Evolutionary conservation across 164 flowering plant genomes (phyloP), one percentile per base, ranked within the genome.

Genomic region (Cinnamomum chago): DNA sequence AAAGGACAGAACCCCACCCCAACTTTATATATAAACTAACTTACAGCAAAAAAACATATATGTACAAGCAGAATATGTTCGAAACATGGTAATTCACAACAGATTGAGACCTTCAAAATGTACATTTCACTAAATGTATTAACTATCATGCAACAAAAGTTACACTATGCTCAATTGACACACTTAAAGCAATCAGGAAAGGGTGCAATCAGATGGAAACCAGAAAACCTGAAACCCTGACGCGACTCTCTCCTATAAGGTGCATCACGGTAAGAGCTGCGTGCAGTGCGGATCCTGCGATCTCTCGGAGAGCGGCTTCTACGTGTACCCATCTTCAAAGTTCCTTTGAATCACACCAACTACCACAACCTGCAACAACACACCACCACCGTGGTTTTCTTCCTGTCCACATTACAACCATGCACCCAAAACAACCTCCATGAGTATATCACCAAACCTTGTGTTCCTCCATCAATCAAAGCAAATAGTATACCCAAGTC

Each of bases 391-490:
- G 27, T 58, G 84, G 77, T 72, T 77, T 77, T 15, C 85, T 79
- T 75, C 90, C 88, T 87, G 88, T 81, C 86, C 85, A 87, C 75
- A 81, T 72, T 58, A 79, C 83, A 87, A 82, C 87, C 87, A 87
- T 74, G 72, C 81, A 81, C 75, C 83, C 84, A 79, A 77, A 58
- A 71, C 77, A 83, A 86, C 68, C 83, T 79, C 84, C 85, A 84
- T 76, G 67, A 82, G 79, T 72, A 73, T 81, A 81, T 70, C 73
- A 76, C 80, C 79, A 81, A 76, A 68, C 75, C 71, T 72, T 18
- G 35, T 47, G 76, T 28, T 62, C 70, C 76, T 78, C 75, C 77
- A 80, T 73, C 73, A 75, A 67, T 55, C 75, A 70, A 75, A 76
- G 80, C 74, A 77, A 71, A 79, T 72, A 77, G 35, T 68, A 47